These are phyloP conservation scores for Boeremia exigua DNA, from an alignment of 2,329 filamentous ascomycete genomes.

Conservation along the genomic window DNA sequence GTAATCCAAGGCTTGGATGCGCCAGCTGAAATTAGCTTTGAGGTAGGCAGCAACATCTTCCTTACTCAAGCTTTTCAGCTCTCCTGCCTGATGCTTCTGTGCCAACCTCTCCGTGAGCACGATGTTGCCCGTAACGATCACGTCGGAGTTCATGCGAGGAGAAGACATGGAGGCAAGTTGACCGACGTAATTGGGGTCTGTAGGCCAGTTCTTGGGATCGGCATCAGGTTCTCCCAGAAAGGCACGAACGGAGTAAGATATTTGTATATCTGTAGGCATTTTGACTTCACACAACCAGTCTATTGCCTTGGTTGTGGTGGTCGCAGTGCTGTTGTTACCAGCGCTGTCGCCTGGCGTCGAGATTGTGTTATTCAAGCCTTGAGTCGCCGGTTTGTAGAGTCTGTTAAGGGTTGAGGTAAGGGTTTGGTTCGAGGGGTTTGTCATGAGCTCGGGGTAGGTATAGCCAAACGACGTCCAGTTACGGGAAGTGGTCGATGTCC, in stretches of 20 bases:
- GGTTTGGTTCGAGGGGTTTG: constrained; percentile 34
- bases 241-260: constrained; percentile 40
- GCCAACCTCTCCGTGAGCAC: constrained; percentile 47
- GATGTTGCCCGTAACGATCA: constrained; percentile 50
- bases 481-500: constrained; percentile 34
- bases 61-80: constrained; percentile 33
- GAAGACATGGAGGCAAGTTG: constrained; percentile 49
- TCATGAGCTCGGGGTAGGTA: constrained; percentile 40
- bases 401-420: constrained; percentile 36
- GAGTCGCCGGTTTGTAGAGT: constrained; percentile 35
- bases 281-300: constrained; percentile 42
- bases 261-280: constrained; percentile 41
- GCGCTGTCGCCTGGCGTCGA: constrained; percentile 6
- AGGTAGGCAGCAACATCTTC: constrained; percentile 33
- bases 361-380: constrained; percentile 30
- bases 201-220: constrained; percentile 42
- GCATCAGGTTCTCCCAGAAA: constrained; percentile 37
- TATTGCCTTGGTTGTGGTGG: constrained; percentile 25
- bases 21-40: constrained; percentile 40
- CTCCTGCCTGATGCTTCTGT: constrained; percentile 31
- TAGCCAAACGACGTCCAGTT: constrained; percentile 44
- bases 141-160: constrained; percentile 44
- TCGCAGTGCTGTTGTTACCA: constrained; percentile 10
- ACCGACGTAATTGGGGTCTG: constrained; percentile 51
- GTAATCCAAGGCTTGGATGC: constrained; percentile 39